phyloP scores from a whole-genome alignment of 2,329 filamentous ascomycete species.

The Nannizzia gypsea region DNA sequence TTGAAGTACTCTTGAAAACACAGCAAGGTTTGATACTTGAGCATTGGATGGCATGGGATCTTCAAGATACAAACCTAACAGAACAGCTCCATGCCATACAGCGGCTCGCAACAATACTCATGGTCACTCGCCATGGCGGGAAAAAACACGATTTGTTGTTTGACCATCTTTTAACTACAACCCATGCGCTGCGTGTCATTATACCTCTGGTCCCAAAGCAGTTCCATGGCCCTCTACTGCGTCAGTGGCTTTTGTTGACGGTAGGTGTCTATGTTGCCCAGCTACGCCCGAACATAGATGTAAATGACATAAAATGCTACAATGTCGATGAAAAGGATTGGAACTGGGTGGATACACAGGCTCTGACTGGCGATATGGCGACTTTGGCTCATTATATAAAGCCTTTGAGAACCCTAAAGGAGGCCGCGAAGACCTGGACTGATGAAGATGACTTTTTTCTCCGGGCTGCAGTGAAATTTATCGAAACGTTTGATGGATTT shows the following conservation, averaged over 20 bases:
- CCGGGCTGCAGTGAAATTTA: slow-evolving; percentile 41
- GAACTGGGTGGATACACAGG: slow-evolving; percentile 62
- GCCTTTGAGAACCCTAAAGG: slow-evolving; percentile 63
- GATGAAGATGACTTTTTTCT: slow-evolving; percentile 36
- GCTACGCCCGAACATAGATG: slow-evolving; percentile 57
- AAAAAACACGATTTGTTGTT: slow-evolving; percentile 71
- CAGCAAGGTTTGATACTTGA: slow-evolving; percentile 62
- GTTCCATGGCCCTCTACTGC: slow-evolving; percentile 61
- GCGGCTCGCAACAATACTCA: slow-evolving; percentile 37
- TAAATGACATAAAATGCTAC: slow-evolving; percentile 46
- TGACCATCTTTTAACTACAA: slow-evolving; percentile 70
- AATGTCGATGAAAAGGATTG: slow-evolving; percentile 58
- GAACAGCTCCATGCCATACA: slow-evolving; percentile 63
- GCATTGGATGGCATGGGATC: slow-evolving; percentile 77
- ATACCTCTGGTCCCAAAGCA: slow-evolving; percentile 63
- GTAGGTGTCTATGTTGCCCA: slow-evolving; percentile 67
- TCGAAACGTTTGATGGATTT: slow-evolving; percentile 31
- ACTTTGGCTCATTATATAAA: slow-evolving; percentile 80
- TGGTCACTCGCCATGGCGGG: slow-evolving; percentile 28
- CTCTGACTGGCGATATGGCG: slow-evolving; percentile 54
- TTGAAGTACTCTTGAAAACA: slow-evolving; percentile 55
- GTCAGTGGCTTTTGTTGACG: slow-evolving; percentile 82
- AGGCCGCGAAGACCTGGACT: slow-evolving; percentile 44
- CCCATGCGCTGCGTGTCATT: slow-evolving; percentile 77
- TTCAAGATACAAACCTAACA: slow-evolving; percentile 25